A percentile compares a stretch with the other conserved stretches of the same genome.
Evolutionary conservation across 345 rosid species (phyloP).

Genomic region (Syzygium jambos): DNA sequence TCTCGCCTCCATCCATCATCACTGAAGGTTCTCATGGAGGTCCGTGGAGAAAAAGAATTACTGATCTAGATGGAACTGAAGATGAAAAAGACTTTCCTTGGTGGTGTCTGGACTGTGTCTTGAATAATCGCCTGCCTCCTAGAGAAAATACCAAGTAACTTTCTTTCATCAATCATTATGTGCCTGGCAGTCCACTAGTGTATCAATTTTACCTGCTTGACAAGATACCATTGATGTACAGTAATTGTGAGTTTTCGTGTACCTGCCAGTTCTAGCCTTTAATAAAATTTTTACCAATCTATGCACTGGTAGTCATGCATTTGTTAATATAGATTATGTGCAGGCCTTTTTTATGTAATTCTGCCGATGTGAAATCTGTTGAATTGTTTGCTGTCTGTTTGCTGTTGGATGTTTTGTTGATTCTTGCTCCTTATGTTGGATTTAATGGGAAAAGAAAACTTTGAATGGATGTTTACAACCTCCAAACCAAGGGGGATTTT

Average conservation of each 20-base stretch:
- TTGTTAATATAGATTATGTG: background rate
- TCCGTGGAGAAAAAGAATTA: conserved; percentile 93
- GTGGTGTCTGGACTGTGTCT: conserved; percentile 93
- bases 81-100: conserved; percentile 93
- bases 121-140: conserved; percentile 86
- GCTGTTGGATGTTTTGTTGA: background rate
- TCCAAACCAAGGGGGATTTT: background rate
- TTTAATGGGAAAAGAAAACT: background rate
- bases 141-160: conserved; percentile 88
- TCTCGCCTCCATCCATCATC: conserved; percentile 82
- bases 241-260: background rate
- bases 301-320: background rate
- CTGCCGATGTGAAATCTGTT: background rate
- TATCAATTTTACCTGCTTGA: background rate
- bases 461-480: background rate
- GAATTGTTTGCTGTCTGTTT: background rate
- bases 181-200: background rate
- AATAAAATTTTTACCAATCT: background rate
- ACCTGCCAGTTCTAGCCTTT: background rate
- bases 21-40: conserved; percentile 99
- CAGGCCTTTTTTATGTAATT: background rate
- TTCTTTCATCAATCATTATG: background rate
- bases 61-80: conserved; percentile 83
- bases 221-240: background rate
- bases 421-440: background rate